Evolutionary conservation across 352 stramenopile genomes (phyloP).

Genomic region (Pythium aquatile): DNA sequence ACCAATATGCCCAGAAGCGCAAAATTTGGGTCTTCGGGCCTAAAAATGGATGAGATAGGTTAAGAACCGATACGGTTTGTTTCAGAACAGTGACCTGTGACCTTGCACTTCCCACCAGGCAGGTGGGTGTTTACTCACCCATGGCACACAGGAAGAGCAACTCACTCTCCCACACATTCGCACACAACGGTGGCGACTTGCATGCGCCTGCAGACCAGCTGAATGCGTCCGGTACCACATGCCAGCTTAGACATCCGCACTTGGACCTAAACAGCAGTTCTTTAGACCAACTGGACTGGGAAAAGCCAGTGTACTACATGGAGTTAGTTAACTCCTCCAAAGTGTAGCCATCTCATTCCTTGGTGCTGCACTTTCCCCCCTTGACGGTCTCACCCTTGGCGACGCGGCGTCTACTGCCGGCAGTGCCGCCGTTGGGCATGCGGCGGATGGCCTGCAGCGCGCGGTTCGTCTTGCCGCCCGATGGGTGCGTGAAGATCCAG

Average conservation of each 20-base stretch:
- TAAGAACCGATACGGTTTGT: background rate
- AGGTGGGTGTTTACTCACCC: background rate
- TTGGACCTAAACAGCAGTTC: slow-evolving; percentile 47
- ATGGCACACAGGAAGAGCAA: slow-evolving; percentile 2
- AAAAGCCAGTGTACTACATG: background rate
- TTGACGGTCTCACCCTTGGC: background rate
- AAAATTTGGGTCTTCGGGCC: background rate
- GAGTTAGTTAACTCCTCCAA: background rate
- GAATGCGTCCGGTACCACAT: background rate
- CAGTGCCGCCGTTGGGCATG: background rate
- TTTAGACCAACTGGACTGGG: background rate
- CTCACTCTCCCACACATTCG: background rate
- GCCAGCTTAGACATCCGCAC: slow-evolving; percentile 29
- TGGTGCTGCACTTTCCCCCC: background rate
- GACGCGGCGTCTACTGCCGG: background rate
- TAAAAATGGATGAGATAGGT: slow-evolving; percentile 2
- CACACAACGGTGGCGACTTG: too few species aligned
- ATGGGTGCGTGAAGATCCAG: slow-evolving; percentile 26
- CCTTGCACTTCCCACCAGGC: slow-evolving; percentile 3
- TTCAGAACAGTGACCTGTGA: slow-evolving; percentile 22
- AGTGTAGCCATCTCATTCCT: slow-evolving; percentile 2
- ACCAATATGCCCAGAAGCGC: slow-evolving; percentile 2
- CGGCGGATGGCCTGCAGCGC: slow-evolving; percentile 12
- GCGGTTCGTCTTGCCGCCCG: background rate
- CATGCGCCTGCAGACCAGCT: too few species aligned